Base-by-base conservation (phyloP, 164 flowering plant species). In the Magnolia kwangsiensis region DNA sequence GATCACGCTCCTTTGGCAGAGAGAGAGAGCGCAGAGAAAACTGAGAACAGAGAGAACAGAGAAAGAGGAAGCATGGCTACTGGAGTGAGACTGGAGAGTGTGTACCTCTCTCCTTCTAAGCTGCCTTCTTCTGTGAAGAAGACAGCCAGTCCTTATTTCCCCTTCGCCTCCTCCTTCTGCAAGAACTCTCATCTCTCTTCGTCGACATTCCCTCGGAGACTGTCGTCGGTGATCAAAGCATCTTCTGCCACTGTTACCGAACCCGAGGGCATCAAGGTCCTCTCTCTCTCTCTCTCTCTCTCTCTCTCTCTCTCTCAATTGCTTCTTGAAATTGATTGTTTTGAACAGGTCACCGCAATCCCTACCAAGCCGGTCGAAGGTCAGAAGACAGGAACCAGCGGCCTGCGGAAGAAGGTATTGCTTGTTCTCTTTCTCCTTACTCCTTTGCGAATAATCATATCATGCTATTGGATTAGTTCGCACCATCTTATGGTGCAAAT, bases 361-460 rank as follows among this genome's bases (percentile, higher is more conserved):
- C 95, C 97, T 1, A 92, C 99, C 6, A 88, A 87, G 77, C 94
- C 99, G 20, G 87, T 91, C 51, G 99, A 96, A 79, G 99, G 99
- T 6, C 99, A 96, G 75, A 96, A 94, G 84, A 96, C 99, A 1
- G 98, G 99, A 72, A 96, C 98, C 0, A 96, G 99, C 69, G 98
- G 99, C 20, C 91, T 96, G 14, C 87, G 99, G 63, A 96, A 92
- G 87, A 96, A 94, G 96, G 99, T 79, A 3, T 16, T 10, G 74
- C 37, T 49, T 74, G 64, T 11, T 55, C 24, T n/a, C 50, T 58
- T 14, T 29, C 74, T 75, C 71, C 31, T 76, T 10, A 45, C 67
- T 64, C 23, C 45, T 21, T 21, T 64, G 9, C 19, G 67, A 21
- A 59, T 76, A 24, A 27, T 67, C n/a, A 71, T 69, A 21, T 37